These are phyloP conservation scores for Naganishia antarctica DNA, from an alignment of 768 basidiomycete species.

Conservation along the genomic window DNA sequence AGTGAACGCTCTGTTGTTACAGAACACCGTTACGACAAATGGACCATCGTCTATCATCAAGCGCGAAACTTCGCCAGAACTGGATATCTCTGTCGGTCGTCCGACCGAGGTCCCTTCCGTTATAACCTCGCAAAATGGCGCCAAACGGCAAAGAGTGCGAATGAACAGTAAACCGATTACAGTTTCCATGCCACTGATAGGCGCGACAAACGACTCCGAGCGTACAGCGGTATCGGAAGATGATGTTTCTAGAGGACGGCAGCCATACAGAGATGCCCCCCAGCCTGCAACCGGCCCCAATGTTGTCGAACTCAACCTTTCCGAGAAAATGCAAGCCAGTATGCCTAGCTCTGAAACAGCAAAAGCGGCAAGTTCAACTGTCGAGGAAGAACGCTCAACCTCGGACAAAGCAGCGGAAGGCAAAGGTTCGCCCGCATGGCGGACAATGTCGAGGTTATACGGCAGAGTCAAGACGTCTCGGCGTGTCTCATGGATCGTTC, in stretches of 20 bases:
- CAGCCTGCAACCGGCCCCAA: not conserved
- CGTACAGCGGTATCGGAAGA: not conserved
- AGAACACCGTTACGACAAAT: too few species aligned
- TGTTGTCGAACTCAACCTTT: not conserved
- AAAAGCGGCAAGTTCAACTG: not conserved
- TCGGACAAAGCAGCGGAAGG: not conserved
- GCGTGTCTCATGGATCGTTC: constrained; percentile 32
- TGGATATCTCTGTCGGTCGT: not conserved
- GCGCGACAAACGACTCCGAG: not conserved
- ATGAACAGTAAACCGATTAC: constrained; percentile 12
- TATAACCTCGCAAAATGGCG: not conserved
- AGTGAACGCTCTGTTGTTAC: too few species aligned
- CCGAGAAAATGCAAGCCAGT: not conserved
- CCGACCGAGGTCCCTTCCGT: not conserved
- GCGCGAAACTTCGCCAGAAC: not conserved
- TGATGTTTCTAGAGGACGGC: not conserved
- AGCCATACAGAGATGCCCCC: not conserved
- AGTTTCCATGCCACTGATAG: not conserved
- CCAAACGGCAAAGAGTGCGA: constrained; percentile 4
- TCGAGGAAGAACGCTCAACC: not conserved
- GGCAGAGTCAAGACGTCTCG: constrained; percentile 7
- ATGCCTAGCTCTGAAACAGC: not conserved
- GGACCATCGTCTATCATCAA: not conserved
- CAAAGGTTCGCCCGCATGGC: not conserved
- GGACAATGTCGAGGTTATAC: not conserved